phyloP scores from a whole-genome alignment of 306 rosid genomes.

The Vigna radiata region DNA sequence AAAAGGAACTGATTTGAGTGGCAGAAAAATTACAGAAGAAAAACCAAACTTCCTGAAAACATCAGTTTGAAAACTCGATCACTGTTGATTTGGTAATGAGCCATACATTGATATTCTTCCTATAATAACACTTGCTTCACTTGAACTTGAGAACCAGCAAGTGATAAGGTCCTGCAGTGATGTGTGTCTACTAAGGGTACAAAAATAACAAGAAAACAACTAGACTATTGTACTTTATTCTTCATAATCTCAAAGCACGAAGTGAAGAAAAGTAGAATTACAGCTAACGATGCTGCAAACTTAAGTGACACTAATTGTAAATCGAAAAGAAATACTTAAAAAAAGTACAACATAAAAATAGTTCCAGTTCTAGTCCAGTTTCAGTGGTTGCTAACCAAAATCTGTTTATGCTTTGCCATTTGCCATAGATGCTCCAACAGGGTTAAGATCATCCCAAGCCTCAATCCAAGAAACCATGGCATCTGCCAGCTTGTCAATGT shows the following conservation, averaged over 20 bases:
- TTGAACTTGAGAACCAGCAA: constrained; percentile 30
- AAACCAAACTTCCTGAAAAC: constrained; percentile 3
- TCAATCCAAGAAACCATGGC: constrained; percentile 83
- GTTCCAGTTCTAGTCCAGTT: constrained; percentile 1
- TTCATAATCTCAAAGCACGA: constrained; percentile 43
- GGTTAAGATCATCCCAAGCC: constrained; percentile 83
- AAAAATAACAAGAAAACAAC: constrained; percentile 46
- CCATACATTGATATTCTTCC: constrained; percentile 28
- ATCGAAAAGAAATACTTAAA: constrained; percentile 4
- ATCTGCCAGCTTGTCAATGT: constrained; percentile 72
- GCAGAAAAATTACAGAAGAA: background rate
- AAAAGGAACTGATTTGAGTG: constrained; percentile 11
- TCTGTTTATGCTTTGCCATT: constrained; percentile 36
- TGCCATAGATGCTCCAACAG: constrained; percentile 30
- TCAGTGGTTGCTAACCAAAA: background rate
- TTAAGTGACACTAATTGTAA: constrained; percentile 5
- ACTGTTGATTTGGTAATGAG: constrained; percentile 16
- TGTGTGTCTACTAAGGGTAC: constrained; percentile 30
- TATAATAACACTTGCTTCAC: constrained; percentile 25
- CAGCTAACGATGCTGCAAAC: constrained; percentile 52
- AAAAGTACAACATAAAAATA: constrained; percentile 20
- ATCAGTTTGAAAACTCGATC: constrained; percentile 9
- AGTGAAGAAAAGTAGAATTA: constrained; percentile 22
- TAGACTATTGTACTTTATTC: constrained; percentile 46
- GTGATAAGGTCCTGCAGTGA: constrained; percentile 16